Evolutionary conservation across 257 asterid species (phyloP), one percentile per base, ranked within the genome.

Genomic region (Vinca minor): DNA sequence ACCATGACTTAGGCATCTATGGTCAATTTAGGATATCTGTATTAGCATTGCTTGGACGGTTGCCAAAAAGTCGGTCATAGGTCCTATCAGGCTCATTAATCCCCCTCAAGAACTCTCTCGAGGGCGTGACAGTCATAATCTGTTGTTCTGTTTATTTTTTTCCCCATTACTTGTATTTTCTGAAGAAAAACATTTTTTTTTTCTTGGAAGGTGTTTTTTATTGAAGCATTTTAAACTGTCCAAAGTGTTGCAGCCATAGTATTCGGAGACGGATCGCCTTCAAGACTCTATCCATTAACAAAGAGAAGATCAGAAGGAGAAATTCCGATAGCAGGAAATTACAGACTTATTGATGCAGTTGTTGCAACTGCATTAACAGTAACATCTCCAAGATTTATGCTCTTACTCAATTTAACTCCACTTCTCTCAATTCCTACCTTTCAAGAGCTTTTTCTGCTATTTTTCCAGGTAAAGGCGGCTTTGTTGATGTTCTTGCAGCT

Each of bases 241-340:
- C 92, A 89, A 92, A 84, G 88, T 78, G 97, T 90, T 73, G 97
- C 97, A 69, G 97, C 97, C 20, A 85, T 90, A 46, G 91, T 90
- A 29, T 87, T 90, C 21, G 97, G 97, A 65, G 95, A 90, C 68
- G 93, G 85, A 57, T 78, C 87, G 2, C 81, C 85, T 23, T 79
- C 89, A 0, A 73, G 68, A 69, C 93, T 90, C 11, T 85, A 90
- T 72, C 97, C 95, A 0, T 70, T 90, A 71, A 90, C 93, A 36
- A 87, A 90, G 75, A 47, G 95, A 44, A 72, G 95, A 74, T 84
- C 97, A 48, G 87, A 87, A 64, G 91, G 87, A 11, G 95, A 95
- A 0, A 84, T 90, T 63, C 97, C 97, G 0, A 87, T 87, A n/a
- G 95, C 93, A 39, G 96, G 95, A 64, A 87, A 82, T 44, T 90